A percentile compares a stretch with the other conserved stretches of the same genome.
Evolutionary conservation across 257 asterid species (phyloP).

Genomic region (Verbena officinalis): DNA sequence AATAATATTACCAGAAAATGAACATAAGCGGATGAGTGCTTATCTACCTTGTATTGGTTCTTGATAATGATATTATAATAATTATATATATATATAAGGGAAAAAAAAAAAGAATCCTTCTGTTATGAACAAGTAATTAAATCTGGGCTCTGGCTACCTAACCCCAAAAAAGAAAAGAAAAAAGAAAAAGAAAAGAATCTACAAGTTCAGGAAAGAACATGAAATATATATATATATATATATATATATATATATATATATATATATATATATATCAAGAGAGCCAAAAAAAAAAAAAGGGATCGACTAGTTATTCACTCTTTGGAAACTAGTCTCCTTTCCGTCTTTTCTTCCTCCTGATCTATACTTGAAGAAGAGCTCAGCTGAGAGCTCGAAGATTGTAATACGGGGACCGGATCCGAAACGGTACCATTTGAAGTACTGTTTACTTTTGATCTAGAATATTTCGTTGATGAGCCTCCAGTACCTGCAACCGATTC

Average conservation of each 20-base stretch:
- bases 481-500: conserved; percentile 29
- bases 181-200: not conserved
- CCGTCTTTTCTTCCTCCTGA: conserved; percentile 32
- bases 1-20: no score
- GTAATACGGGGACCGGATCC: conserved; percentile 15
- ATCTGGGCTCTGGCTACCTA: no score
- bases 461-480: conserved; percentile 32
- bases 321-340: conserved; percentile 37
- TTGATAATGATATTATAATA: no score
- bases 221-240: no score
- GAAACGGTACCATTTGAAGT: conserved; percentile 30
- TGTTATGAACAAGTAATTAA: no score
- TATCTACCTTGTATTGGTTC: no score
- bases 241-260: no score
- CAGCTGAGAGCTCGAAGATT: conserved; percentile 21
- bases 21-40: no score
- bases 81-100: no score
- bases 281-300: not conserved
- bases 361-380: conserved; percentile 21
- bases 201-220: not conserved
- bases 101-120: no score
- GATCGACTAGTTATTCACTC: conserved; percentile 16
- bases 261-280: no score
- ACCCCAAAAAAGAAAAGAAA: no score
- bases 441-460: conserved; percentile 33